Evolutionary conservation across 352 stramenopile genomes (phyloP), one percentile per base, ranked within the genome.

Genomic region (Phytophthora constricta): DNA sequence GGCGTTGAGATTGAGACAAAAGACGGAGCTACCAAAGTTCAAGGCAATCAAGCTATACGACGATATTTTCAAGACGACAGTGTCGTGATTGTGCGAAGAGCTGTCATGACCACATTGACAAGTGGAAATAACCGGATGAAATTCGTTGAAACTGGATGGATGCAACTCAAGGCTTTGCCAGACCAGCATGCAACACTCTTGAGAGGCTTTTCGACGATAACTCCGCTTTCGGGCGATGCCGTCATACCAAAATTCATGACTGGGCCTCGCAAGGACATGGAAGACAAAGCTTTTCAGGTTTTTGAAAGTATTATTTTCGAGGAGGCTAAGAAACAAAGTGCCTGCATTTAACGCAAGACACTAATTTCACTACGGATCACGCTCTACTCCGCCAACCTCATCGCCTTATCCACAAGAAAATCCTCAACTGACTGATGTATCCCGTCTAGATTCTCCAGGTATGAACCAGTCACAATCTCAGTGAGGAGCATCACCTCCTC

Each of bases 391-490:
- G 34, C 10, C 10, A 16, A 42, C 19, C 37, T 54, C 50, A 74
- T 65, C 2, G 57, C 51, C 16, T 77, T 56, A 47, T 74, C 65
- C 2, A 77, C 19, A 16, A 77, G 56, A n/a, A 47, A 28, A 33
- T 74, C 70, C 43, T 77, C 65, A 4, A 77, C 61, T 14, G 51
- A 25, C 27, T 77, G 70, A 47, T 77, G 70, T 23, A 74, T 72
- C 4, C 65, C 65, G 2, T 74, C 65, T 20, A 74, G 39, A 20
- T 77, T 77, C 3, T 70, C 53, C 5, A 77, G 62, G 28, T 71
- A 77, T 4, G 64, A 74, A 17, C 37, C 28, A 0, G 59, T 74
- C 10, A 77, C 58, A 13, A 77, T 69, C 4, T 74, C 60, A 2
- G 56, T 72, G 19, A 74, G 65, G 17, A 72, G 48, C 20, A 57